Percentiles rank a stretch among this genome's conserved stretches.
Conservation (phyloP, 441 rosid genomes). For the Rhodomyrtus psidioides region DNA sequence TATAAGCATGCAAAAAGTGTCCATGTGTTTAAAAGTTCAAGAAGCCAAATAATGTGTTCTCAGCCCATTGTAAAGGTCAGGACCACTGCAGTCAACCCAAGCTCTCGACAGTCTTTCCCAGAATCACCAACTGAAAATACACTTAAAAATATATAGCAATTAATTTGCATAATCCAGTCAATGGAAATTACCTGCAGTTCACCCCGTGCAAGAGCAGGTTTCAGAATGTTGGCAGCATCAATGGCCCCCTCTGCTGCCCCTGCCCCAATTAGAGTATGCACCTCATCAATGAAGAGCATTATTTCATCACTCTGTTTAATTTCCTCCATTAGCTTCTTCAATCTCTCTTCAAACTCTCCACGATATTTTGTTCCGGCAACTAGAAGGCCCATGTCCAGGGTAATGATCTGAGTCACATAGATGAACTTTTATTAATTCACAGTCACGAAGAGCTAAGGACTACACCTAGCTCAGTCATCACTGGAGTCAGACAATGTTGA, state of each 20-base stretch:
- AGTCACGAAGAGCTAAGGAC: neutral
- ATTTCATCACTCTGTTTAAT: constrained; percentile 74
- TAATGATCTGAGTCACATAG: constrained; percentile 52
- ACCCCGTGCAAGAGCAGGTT: constrained; percentile 98
- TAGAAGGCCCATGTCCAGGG: constrained; percentile 95
- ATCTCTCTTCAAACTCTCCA: constrained; percentile 96
- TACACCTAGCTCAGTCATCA: neutral
- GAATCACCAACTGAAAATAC: neutral
- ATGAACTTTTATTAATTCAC: neutral
- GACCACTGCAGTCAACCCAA: neutral
- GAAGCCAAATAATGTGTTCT: neutral
- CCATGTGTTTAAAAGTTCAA: neutral
- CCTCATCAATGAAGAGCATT: constrained; percentile 91
- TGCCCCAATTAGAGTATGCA: constrained; percentile 95
- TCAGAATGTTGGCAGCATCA: constrained; percentile 92
- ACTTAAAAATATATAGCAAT: neutral
- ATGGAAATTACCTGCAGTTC: constrained; percentile 60
- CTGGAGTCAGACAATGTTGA: neutral
- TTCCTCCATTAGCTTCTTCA: constrained; percentile 88
- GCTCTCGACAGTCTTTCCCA: neutral
- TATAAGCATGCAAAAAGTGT: neutral
- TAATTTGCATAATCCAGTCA: neutral
- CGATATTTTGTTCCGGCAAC: constrained; percentile 98
- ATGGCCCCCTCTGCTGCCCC: constrained; percentile 93
- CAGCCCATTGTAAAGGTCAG: neutral